Percentiles rank a stretch among this genome's conserved stretches.
Evolutionary conservation across 768 basidiomycete species (phyloP).

Genomic region (Panellus pusillus): DNA sequence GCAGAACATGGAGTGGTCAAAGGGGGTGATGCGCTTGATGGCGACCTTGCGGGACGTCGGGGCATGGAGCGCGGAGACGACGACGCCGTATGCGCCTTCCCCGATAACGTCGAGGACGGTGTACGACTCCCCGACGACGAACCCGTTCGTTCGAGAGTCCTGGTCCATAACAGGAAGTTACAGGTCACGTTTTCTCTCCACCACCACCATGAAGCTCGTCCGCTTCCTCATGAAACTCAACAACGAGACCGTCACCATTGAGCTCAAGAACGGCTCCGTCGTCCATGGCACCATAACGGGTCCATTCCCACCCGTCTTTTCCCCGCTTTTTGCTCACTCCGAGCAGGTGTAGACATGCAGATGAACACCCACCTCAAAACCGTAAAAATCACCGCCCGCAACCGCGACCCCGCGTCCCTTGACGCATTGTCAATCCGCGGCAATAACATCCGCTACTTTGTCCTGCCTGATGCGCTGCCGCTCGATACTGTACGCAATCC

Average conservation of each 20-base stretch:
- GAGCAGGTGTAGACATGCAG: conserved; percentile 93
- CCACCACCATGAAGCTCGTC: conserved; percentile 20
- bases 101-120: conserved; percentile 83
- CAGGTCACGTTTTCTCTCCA: neutral
- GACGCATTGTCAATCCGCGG: conserved; percentile 94
- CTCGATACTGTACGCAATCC: conserved; percentile 65
- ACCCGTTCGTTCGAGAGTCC: conserved; percentile 17
- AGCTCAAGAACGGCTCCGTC: conserved; percentile 95
- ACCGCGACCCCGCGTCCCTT: conserved; percentile 82
- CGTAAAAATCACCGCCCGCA: conserved; percentile 93
- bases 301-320: conserved; percentile 10
- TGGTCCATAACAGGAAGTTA: neutral
- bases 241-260: conserved; percentile 98
- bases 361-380: conserved; percentile 99
- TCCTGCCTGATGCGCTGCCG: conserved; percentile 96
- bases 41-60: conserved; percentile 85
- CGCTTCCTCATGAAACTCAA: conserved; percentile 98
- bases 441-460: conserved; percentile 95
- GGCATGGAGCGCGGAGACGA: conserved; percentile 78
- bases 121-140: conserved; percentile 50
- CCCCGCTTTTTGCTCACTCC: neutral
- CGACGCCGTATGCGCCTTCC: conserved; percentile 94
- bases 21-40: conserved; percentile 94
- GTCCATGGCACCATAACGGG: conserved; percentile 98
- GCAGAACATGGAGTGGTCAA: conserved; percentile 94